Percentiles rank a stretch among this genome's conserved stretches.
These are phyloP conservation scores for Juncus inflexus DNA, from an alignment of 176 grass and related monocot genomes.

Conservation along the genomic window DNA sequence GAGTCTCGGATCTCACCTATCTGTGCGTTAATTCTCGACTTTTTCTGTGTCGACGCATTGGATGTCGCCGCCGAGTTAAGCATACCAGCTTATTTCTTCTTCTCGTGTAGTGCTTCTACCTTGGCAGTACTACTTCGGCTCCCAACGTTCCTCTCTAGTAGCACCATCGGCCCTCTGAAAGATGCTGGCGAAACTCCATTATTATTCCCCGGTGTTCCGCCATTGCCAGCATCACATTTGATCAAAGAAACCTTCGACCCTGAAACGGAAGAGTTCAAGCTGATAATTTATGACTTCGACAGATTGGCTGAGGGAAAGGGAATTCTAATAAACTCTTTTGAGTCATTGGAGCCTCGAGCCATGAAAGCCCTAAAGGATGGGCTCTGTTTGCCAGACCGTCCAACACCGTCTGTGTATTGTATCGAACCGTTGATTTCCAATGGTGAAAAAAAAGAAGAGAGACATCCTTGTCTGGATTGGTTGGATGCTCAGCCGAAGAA, in stretches of 20 bases:
- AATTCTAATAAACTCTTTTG: slow-evolving; percentile 48
- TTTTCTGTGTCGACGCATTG: slow-evolving; percentile 44
- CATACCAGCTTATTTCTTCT: slow-evolving; percentile 47
- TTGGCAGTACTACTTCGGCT: slow-evolving; percentile 45
- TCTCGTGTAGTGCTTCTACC: slow-evolving; percentile 29
- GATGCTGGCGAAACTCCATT: slow-evolving; percentile 38
- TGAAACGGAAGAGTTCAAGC: background rate
- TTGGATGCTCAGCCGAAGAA: slow-evolving; percentile 13
- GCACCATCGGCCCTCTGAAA: background rate
- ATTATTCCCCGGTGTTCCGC: slow-evolving; percentile 37
- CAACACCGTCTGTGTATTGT: slow-evolving; percentile 45
- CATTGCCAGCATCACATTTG: slow-evolving; percentile 38
- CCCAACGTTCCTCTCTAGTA: slow-evolving; percentile 21
- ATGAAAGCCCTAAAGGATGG: slow-evolving; percentile 22
- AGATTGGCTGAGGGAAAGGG: slow-evolving; percentile 28
- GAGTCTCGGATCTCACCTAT: slow-evolving; percentile 14
- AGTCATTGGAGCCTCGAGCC: slow-evolving; percentile 34
- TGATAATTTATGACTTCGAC: slow-evolving; percentile 10
- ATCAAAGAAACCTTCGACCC: slow-evolving; percentile 26
- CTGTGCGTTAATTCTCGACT: slow-evolving; percentile 43
- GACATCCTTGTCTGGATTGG: slow-evolving; percentile 19
- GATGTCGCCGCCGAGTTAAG: slow-evolving; percentile 23
- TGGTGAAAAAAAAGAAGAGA: background rate
- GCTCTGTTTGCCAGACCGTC: background rate
- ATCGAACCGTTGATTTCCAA: slow-evolving; percentile 44